These are phyloP conservation scores for Warburgia ugandensis DNA, from an alignment of 164 flowering plant species.

Conservation along the genomic window DNA sequence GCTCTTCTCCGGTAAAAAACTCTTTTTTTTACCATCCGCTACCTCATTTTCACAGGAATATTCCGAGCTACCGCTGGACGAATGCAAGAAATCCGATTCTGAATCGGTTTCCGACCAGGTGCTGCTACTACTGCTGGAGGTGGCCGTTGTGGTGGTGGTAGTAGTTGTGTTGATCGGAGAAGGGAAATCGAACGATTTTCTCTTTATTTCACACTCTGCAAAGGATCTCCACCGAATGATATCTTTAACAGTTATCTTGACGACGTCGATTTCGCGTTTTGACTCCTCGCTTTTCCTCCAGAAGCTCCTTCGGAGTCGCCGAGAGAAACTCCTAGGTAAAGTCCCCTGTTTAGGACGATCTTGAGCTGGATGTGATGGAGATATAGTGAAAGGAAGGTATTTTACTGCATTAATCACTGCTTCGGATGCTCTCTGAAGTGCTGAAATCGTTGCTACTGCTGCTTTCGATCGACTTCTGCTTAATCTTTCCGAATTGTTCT, in stretches of 20 bases:
- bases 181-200: slow-evolving; percentile 22
- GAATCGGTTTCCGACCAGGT: slow-evolving; percentile 43
- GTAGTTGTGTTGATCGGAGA: slow-evolving; percentile 2
- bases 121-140: slow-evolving; percentile 3
- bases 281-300: slow-evolving; percentile 17
- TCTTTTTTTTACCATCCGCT: slow-evolving; percentile 19
- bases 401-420: slow-evolving; percentile 49
- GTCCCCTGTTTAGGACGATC: slow-evolving; percentile 10
- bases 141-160: no score
- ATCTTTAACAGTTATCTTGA: slow-evolving; percentile 20
- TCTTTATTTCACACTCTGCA: slow-evolving; percentile 25
- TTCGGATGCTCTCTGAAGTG: slow-evolving; percentile 48
- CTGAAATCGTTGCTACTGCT: slow-evolving; percentile 26
- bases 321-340: slow-evolving; percentile 36
- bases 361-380: slow-evolving; percentile 6
- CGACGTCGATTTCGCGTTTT: slow-evolving; percentile 8
- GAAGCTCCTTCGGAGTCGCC: slow-evolving; percentile 32
- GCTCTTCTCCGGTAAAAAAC: no score
- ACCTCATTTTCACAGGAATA: slow-evolving; percentile 22
- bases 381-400: slow-evolving; percentile 28
- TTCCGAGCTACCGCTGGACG: slow-evolving; percentile 26
- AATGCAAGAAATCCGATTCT: slow-evolving; percentile 20
- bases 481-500: background rate
- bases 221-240: slow-evolving; percentile 46
- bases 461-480: slow-evolving; percentile 20